Percentiles rank a stretch among this genome's conserved stretches.
phyloP scores from a whole-genome alignment of 1,284 basidiomycete genomes.

The Ceratobasidium sp. region DNA sequence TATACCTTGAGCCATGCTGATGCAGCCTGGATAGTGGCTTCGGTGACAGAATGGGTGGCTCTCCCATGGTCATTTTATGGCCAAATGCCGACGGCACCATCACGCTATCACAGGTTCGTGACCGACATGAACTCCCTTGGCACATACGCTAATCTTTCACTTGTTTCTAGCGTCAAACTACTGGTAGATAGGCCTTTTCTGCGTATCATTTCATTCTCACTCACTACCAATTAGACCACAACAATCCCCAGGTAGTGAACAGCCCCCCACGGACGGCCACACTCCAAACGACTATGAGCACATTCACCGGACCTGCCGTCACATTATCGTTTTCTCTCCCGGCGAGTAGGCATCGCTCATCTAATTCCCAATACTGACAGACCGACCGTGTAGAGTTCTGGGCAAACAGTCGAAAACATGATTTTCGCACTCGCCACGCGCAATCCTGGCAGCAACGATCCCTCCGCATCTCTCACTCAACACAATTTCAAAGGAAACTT shows the following conservation, averaged over 20 bases:
- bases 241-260: constrained; percentile 29
- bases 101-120: constrained; percentile 50
- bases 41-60: constrained; percentile 47
- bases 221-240: constrained; percentile 5
- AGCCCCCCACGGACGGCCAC: constrained; percentile 37
- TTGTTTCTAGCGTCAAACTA: neutral
- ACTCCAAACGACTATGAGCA: constrained; percentile 1
- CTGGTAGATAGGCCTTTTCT: neutral
- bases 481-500: constrained; percentile 11
- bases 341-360: too few relatives aligned
- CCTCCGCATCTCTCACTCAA: neutral
- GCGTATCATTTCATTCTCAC: neutral
- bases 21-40: constrained; percentile 46
- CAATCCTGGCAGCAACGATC: constrained; percentile 7
- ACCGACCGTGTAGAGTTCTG: constrained; percentile 26
- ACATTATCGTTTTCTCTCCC: constrained; percentile 35
- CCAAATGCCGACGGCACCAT: constrained; percentile 52
- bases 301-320: neutral
- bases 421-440: constrained; percentile 9
- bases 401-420: constrained; percentile 30
- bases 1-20: neutral
- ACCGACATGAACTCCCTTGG: neutral
- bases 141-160: neutral
- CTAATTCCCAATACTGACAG: neutral
- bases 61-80: constrained; percentile 54